Evolutionary conservation across 164 flowering plant species (phyloP).

Genomic region (Aristolochia fimbriata): DNA sequence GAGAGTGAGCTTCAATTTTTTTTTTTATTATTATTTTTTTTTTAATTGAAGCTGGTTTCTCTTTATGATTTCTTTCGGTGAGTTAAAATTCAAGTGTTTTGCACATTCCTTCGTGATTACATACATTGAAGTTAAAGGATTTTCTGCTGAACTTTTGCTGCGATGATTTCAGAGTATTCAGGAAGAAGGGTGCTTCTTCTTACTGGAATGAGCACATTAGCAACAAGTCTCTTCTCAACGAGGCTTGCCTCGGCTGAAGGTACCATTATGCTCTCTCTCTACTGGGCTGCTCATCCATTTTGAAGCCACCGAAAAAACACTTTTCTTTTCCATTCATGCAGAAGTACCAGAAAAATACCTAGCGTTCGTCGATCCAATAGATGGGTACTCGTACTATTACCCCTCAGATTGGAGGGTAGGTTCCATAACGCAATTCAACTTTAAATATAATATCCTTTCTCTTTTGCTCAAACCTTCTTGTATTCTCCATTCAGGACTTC

Average conservation of each 20-base stretch:
- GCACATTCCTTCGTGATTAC: no score
- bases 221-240: slow-evolving; percentile 33
- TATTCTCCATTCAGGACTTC: slow-evolving; percentile 43
- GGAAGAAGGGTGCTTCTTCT: slow-evolving; percentile 44
- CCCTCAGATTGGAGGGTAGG: slow-evolving; percentile 89
- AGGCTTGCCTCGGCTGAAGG: slow-evolving; percentile 54
- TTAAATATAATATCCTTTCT: background rate
- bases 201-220: slow-evolving; percentile 46
- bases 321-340: slow-evolving; percentile 17
- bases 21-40: no score
- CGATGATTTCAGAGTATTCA: slow-evolving; percentile 24
- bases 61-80: no score
- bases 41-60: no score
- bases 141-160: no score
- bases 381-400: slow-evolving; percentile 77
- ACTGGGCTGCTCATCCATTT: no score
- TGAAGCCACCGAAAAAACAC: no score
- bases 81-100: no score
- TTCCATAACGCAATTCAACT: background rate
- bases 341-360: slow-evolving; percentile 50
- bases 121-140: no score
- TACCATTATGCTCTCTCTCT: slow-evolving; percentile 5
- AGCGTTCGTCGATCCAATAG: slow-evolving; percentile 54
- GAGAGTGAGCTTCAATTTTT: background rate
- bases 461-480: background rate